Conservation (phyloP, 148 eudicot genomes). For the Chenopodium suecicum region DNA sequence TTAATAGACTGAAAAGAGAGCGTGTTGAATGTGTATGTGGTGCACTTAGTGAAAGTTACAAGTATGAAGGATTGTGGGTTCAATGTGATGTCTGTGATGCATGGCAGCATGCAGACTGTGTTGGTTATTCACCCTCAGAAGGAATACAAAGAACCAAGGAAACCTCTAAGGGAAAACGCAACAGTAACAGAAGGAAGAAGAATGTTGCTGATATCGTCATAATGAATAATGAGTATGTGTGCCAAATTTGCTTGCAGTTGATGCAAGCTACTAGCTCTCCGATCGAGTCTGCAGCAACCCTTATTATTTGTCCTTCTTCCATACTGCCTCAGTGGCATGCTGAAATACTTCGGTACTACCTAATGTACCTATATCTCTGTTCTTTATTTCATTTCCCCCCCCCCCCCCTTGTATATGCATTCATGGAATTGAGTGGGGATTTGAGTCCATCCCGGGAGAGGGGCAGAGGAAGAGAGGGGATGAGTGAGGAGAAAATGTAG, state of each 20-base stretch:
- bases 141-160: constrained; percentile 31
- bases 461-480: neutral
- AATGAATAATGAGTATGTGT: constrained; percentile 57
- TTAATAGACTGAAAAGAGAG: constrained; percentile 80
- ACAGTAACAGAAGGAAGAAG: constrained; percentile 41
- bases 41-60: constrained; percentile 76
- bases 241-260: constrained; percentile 72
- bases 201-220: constrained; percentile 36
- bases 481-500: neutral
- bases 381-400: neutral
- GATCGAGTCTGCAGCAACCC: constrained; percentile 83
- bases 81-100: constrained; percentile 99
- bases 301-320: constrained; percentile 91
- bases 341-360: constrained; percentile 78
- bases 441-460: neutral
- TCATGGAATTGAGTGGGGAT: neutral
- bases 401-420: neutral
- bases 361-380: constrained; percentile 7
- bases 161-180: constrained; percentile 25
- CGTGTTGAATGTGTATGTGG: constrained; percentile 96
- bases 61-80: constrained; percentile 84
- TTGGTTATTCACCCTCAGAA: constrained; percentile 50
- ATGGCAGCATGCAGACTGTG: constrained; percentile 99
- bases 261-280: constrained; percentile 74
- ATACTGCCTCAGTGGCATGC: constrained; percentile 96